These are phyloP conservation scores for Salix suchowensis DNA, from an alignment of 345 rosid species.

Conservation along the genomic window DNA sequence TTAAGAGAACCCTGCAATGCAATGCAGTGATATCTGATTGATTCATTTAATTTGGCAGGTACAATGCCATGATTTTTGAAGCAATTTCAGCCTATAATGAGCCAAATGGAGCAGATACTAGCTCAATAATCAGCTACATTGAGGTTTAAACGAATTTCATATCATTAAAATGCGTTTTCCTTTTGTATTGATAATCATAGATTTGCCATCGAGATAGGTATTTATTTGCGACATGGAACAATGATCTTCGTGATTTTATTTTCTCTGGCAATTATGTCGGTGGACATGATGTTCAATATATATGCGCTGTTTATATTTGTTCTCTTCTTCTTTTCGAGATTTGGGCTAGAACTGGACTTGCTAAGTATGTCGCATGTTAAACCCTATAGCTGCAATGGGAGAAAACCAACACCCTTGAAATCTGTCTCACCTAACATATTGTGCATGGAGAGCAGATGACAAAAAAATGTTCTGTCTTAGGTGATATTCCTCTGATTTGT, in stretches of 20 bases:
- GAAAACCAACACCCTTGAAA: background rate
- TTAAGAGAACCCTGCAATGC: background rate
- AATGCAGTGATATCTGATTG: background rate
- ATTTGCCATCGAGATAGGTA: background rate
- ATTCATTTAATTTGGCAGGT: constrained; percentile 35
- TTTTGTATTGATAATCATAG: background rate
- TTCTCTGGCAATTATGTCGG: background rate
- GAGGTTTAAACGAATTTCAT: constrained; percentile 41
- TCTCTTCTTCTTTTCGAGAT: background rate
- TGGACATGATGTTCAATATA: background rate
- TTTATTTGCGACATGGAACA: background rate
- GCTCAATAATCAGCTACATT: constrained; percentile 57
- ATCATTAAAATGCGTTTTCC: background rate
- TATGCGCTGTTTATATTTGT: background rate
- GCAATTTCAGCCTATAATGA: constrained; percentile 60
- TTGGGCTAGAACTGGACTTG: background rate
- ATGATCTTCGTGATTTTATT: background rate
- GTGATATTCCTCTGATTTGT: background rate
- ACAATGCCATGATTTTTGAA: constrained; percentile 68
- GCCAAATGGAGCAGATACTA: constrained; percentile 55
- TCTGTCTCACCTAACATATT: background rate
- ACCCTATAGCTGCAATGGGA: background rate
- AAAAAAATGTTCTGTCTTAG: background rate
- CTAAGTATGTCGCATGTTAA: background rate
- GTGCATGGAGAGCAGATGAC: background rate